Conservation (phyloP, 2,329 filamentous ascomycete genomes). For the Aspergillus fijiensis region DNA sequence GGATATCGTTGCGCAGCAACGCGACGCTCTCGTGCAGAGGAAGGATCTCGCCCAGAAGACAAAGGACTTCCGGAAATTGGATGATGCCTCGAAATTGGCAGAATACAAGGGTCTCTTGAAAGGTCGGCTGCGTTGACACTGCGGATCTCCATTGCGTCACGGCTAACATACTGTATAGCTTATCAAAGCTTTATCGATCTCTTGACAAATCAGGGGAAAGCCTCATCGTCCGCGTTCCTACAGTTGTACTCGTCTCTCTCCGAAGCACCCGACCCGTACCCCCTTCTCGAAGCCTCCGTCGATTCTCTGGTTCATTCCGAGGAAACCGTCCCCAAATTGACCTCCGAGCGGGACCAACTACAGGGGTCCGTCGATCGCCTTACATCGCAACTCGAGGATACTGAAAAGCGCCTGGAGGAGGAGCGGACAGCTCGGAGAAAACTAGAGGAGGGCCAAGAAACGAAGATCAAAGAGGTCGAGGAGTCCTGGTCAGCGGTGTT, state of each 20-base stretch:
- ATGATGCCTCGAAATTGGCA: constrained; percentile 78
- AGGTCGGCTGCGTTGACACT: constrained; percentile 50
- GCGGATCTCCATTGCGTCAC: not conserved
- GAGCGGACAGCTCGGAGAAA: constrained; percentile 72
- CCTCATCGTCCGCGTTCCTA: constrained; percentile 87
- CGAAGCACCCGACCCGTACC: constrained; percentile 95
- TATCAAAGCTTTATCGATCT: constrained; percentile 98
- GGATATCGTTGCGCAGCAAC: constrained; percentile 88
- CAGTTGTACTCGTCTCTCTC: constrained; percentile 90
- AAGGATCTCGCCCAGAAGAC: constrained; percentile 99
- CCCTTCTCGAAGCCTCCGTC: constrained; percentile 90
- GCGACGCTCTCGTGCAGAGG: constrained; percentile 90
- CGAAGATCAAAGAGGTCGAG: constrained; percentile 84
- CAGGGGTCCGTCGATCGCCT: constrained; percentile 74
- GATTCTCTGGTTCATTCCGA: constrained; percentile 90
- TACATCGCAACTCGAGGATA: constrained; percentile 77
- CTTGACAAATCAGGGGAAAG: constrained; percentile 92
- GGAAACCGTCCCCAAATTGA: constrained; percentile 85
- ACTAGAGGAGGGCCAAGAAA: constrained; percentile 74
- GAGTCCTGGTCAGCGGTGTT: constrained; percentile 85
- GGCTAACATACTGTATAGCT: constrained; percentile 52
- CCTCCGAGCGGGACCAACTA: constrained; percentile 84
- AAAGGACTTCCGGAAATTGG: constrained; percentile 93
- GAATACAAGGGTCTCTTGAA: constrained; percentile 91
- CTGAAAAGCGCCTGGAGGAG: constrained; percentile 74